These are phyloP conservation scores for Phytophthora melonis DNA, from an alignment of 352 stramenopile species.

Conservation along the genomic window DNA sequence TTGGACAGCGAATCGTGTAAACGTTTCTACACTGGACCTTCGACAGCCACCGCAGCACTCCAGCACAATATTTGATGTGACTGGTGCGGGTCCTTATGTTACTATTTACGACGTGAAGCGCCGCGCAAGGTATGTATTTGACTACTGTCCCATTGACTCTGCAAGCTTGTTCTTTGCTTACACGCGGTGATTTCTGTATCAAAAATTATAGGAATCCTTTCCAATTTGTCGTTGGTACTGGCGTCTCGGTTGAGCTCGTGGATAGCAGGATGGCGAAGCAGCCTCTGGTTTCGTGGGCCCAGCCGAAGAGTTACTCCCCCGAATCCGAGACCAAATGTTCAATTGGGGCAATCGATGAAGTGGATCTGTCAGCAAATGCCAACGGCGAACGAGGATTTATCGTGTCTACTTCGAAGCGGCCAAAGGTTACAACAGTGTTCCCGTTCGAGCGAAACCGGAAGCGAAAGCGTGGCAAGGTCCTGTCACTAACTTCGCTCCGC, in stretches of 20 bases:
- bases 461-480: slow-evolving; percentile 25
- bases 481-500: slow-evolving; percentile 55
- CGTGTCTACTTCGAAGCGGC: slow-evolving; percentile 44
- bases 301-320: slow-evolving; percentile 36
- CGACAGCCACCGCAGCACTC: slow-evolving; percentile 43
- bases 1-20: slow-evolving; percentile 60
- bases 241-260: slow-evolving; percentile 71
- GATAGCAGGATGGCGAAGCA: slow-evolving; percentile 73
- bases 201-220: slow-evolving; percentile 58
- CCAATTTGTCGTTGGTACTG: slow-evolving; percentile 74
- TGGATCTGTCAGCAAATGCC: slow-evolving; percentile 43
- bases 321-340: slow-evolving; percentile 26
- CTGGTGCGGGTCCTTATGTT: slow-evolving; percentile 38
- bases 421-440: slow-evolving; percentile 58
- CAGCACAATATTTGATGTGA: slow-evolving; percentile 65
- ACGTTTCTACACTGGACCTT: slow-evolving; percentile 59
- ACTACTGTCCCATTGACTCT: background rate
- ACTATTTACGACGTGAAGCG: slow-evolving; percentile 78
- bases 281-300: slow-evolving; percentile 69
- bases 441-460: slow-evolving; percentile 54
- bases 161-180: background rate
- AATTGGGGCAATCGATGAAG: slow-evolving; percentile 58
- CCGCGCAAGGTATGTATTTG: slow-evolving; percentile 51
- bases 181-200: background rate
- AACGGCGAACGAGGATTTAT: slow-evolving; percentile 51